phyloP scores from a whole-genome alignment of 768 basidiomycete species.

The Dacryopinax primogenitus region DNA sequence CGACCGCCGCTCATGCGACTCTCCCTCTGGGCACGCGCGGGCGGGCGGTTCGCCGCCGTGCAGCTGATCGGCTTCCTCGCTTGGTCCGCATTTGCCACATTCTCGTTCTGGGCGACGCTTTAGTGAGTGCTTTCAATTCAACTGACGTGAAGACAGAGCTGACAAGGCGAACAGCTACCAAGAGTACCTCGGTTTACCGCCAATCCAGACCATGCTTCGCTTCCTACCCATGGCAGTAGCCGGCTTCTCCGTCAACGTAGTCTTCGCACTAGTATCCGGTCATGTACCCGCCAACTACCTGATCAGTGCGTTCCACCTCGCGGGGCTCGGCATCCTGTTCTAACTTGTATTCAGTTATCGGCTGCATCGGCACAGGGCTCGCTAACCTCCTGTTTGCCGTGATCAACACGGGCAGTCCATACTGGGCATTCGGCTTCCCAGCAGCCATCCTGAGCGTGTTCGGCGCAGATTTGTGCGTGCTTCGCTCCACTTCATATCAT shows the following conservation, averaged over 20 bases:
- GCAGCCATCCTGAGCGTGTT: conserved; percentile 50
- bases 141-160: not conserved
- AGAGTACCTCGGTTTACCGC: conserved; percentile 40
- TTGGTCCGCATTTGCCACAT: conserved; percentile 32
- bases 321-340: no score
- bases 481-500: not conserved
- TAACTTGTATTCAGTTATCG: conserved; percentile 30
- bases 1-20: conserved; percentile 51
- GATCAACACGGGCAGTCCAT: conserved; percentile 43
- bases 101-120: conserved; percentile 38
- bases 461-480: conserved; percentile 51
- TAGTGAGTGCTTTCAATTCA: not conserved
- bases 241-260: conserved; percentile 49
- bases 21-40: conserved; percentile 49
- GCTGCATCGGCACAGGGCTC: conserved; percentile 44
- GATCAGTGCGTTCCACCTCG: conserved; percentile 35
- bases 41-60: conserved; percentile 49
- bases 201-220: conserved; percentile 50
- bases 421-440: conserved; percentile 69
- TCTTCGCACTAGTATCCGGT: conserved; percentile 48
- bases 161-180: conserved; percentile 42
- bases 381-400: conserved; percentile 57
- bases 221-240: conserved; percentile 59
- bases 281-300: conserved; percentile 45
- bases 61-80: conserved; percentile 51